Conservation (phyloP, 805 yeast genomes). For the Kuraishia ogatae region DNA sequence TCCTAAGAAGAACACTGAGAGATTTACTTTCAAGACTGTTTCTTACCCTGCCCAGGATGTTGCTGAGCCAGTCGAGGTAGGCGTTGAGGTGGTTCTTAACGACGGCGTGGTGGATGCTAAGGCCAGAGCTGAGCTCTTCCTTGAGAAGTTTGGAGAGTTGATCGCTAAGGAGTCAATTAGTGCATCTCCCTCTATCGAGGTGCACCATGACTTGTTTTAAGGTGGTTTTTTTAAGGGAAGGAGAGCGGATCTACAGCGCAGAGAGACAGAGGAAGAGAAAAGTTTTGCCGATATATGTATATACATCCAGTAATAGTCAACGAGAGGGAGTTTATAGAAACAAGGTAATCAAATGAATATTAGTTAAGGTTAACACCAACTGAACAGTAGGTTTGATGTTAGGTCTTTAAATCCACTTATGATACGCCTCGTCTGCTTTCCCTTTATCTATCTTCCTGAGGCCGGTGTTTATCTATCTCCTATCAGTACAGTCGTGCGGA, state of each 20-base stretch:
- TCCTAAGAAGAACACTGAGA: conserved; percentile 30
- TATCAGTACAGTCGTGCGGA: neutral
- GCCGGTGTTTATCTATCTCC: too few species aligned
- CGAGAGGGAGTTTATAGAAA: neutral
- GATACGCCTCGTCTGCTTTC: neutral
- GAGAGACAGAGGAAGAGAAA: neutral
- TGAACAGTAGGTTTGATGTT: too few species aligned
- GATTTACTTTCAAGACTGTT: conserved; percentile 29
- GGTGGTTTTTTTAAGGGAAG: neutral
- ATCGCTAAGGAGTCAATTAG: neutral
- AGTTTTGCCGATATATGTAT: neutral
- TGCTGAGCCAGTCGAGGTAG: conserved; percentile 20
- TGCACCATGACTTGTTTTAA: neutral
- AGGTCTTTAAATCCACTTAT: neutral
- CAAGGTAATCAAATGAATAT: neutral
- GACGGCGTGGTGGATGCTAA: conserved; percentile 36
- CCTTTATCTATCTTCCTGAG: neutral
- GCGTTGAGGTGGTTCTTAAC: conserved; percentile 25
- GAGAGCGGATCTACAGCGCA: neutral
- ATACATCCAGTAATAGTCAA: neutral
- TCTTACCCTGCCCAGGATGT: conserved; percentile 11
- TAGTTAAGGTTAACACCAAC: neutral
- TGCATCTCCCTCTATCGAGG: neutral
- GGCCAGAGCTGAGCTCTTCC: conserved; percentile 28
- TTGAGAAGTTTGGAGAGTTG: conserved; percentile 2